Base-by-base conservation (phyloP, 768 basidiomycete genomes). In the Trametes coccinea region DNA sequence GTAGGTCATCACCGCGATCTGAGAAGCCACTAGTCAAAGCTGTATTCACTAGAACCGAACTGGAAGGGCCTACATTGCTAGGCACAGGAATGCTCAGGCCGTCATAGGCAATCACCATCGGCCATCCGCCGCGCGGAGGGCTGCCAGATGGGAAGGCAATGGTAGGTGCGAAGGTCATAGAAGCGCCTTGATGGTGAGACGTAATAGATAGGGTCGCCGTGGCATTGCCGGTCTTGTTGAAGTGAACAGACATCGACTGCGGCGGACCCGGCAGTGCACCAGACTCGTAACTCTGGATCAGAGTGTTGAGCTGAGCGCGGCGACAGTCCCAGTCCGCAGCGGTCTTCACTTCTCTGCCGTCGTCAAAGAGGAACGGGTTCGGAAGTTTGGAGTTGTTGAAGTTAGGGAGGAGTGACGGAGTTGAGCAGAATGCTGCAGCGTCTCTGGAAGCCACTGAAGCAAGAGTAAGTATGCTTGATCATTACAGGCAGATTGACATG, bases 271-370 rank as follows among this genome's bases (percentile, higher is more conserved):
- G 83, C n/a, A 84, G 72, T 0, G 75, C 76, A 10, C 84, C 84
- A 5, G 79, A 73, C 70, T 86, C 84, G 66, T 82, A 81, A 17
- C 73, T 73, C 67, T 84, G 81, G 66, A 86, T 71, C 17, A 85
- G 74, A 29, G 79, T 70, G 50, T 65, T 71, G 65, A 84, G 78
- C 69, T 86, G 81, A 4, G 74, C 72, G n/a, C 78, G 77, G 30
- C 83, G 79, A 67, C 84, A 86, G 4, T 72, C 73, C 78, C 80
- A 86, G 59, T 84, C 79, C 5, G 70, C 78, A 41, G 75, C 75
- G 49, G 80, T 81, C 14, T 71, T 64, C 14, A 80, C 79, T 17
- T 74, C 71, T 4, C 74, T 66, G 3, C 83, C 83, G 60, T 76
- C 73, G 29, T 77, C 66, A 71, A 83, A 83, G 1, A 74, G 73